Evolutionary conservation across 139 green algal genomes (phyloP), one percentile per base, ranked within the genome.

Genomic region (Asterochloris erici): DNA sequence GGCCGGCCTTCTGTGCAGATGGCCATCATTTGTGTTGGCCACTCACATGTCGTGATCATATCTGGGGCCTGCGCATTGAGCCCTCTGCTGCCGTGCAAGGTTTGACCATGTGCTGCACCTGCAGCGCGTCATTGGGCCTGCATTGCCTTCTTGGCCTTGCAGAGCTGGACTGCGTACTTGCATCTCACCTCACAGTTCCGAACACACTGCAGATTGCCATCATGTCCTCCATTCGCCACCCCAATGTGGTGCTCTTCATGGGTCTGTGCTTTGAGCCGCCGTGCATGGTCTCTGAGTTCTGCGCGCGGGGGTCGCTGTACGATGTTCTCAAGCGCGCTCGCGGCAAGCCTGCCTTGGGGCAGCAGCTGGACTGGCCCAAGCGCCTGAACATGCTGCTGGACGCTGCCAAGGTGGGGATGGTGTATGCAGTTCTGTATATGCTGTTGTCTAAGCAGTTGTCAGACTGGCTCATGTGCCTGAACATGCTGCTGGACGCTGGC

Each of bases 181-280:
- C 4, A 2, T 54, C 38, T 54, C 4, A 54, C 6, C 38, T 54
- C 38, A 54, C 38, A 54, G 6, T 6, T 54, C 38, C 6, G 4
- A 54, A 54, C 38, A 54, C 38, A 54, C 64, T 79, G 83, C 82
- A 92, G 83, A 87, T 88, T 14, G 54, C 69, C 74, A 87, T 93
- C 73, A 88, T 92, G 88, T 68, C 81, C 17, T 26, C 81, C 9
- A 69, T 93, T 23, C 81, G 89, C 2, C 89, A 93, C 84, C 89
- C 89, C 68, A 93, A 93, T 70, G 79, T 89, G 23, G 82, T 91
- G 64, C 70, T 91, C 66, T 93, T 90, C 84, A 84, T 93, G 82
- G 89, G 89, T 24, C 74, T 84, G 9, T 87, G 81, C 74, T 79
- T 87, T 64, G 71, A 93, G 62, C 89, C 89, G 21, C 89, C 89